phyloP scores from a whole-genome alignment of 1,284 basidiomycete species.

The Violaceomyces palustris region DNA sequence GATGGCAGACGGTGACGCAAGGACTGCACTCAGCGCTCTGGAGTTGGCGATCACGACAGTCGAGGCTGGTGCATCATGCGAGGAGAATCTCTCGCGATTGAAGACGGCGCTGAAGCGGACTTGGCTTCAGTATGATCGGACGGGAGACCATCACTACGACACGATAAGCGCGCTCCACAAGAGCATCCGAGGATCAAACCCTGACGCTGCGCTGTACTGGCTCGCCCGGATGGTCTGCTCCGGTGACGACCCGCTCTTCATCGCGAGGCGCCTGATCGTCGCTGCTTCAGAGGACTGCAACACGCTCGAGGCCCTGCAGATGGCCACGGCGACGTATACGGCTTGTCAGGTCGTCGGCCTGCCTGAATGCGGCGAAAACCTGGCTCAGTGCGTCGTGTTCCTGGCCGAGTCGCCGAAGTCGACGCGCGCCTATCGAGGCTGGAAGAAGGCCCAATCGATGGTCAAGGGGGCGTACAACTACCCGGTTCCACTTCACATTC shows the following conservation, averaged over 20 bases:
- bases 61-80: slow-evolving; percentile 6
- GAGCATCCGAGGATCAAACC: slow-evolving; percentile 72
- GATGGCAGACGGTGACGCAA: slow-evolving; percentile 46
- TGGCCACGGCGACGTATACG: slow-evolving; percentile 40
- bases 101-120: slow-evolving; percentile 34
- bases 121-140: slow-evolving; percentile 44
- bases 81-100: slow-evolving; percentile 18
- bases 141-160: slow-evolving; percentile 62
- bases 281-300: slow-evolving; percentile 82
- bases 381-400: slow-evolving; percentile 75
- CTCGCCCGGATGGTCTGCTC: slow-evolving; percentile 53
- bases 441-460: slow-evolving; percentile 39
- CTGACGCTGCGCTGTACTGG: slow-evolving; percentile 82
- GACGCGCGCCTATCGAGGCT: slow-evolving; percentile 58
- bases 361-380: slow-evolving; percentile 58
- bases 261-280: slow-evolving; percentile 74
- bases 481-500: slow-evolving; percentile 69
- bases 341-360: slow-evolving; percentile 66
- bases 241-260: slow-evolving; percentile 83
- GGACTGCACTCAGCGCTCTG: slow-evolving; percentile 37
- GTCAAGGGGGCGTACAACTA: slow-evolving; percentile 49
- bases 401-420: slow-evolving; percentile 78
- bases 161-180: slow-evolving; percentile 85
- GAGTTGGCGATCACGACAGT: slow-evolving; percentile 40
- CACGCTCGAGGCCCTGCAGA: slow-evolving; percentile 61